Percentiles rank a stretch among this genome's conserved stretches.
Evolutionary conservation across 768 basidiomycete species (phyloP).

Genomic region (Leccinellum rugosiceps): DNA sequence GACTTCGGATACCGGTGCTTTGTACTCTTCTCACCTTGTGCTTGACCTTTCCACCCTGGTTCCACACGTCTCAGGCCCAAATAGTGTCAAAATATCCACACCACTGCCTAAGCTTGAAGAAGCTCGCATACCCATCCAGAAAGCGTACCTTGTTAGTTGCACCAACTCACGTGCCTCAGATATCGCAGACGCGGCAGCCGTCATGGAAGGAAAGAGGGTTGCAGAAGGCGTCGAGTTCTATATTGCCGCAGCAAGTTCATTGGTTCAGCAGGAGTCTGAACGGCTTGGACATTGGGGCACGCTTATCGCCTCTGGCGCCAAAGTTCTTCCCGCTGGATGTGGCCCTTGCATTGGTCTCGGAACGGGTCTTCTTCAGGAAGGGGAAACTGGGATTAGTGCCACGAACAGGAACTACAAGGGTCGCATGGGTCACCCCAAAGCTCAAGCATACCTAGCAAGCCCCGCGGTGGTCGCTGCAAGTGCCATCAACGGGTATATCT

Average conservation of each 20-base stretch:
- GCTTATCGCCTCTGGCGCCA: conserved; percentile 85
- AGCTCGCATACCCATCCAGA: conserved; percentile 78
- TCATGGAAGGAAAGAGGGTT: conserved; percentile 76
- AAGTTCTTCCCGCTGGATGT: conserved; percentile 91
- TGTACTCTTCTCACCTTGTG: conserved; percentile 83
- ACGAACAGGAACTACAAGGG: conserved; percentile 99
- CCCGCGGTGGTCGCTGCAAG: conserved; percentile 97
- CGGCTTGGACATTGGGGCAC: conserved; percentile 82
- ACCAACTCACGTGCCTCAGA: conserved; percentile 97
- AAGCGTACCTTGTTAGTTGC: conserved; percentile 97
- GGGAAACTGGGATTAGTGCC: conserved; percentile 93
- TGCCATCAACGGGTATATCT: conserved; percentile 89
- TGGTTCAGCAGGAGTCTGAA: conserved; percentile 90
- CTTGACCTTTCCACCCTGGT: conserved; percentile 93
- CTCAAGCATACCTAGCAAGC: conserved; percentile 92
- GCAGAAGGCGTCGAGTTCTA: conserved; percentile 94
- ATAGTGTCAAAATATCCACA: conserved; percentile 96
- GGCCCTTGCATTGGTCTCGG: conserved; percentile 98
- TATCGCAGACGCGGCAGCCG: conserved; percentile 88
- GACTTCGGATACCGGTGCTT: conserved; percentile 70
- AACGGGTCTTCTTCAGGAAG: conserved; percentile 88
- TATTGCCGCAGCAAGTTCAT: conserved; percentile 91
- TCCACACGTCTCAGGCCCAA: conserved; percentile 95
- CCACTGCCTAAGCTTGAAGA: conserved; percentile 82
- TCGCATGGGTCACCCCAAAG: conserved; percentile 94